Conservation (phyloP, 75 land plant genomes). For the Selaginella moellendorffii region DNA sequence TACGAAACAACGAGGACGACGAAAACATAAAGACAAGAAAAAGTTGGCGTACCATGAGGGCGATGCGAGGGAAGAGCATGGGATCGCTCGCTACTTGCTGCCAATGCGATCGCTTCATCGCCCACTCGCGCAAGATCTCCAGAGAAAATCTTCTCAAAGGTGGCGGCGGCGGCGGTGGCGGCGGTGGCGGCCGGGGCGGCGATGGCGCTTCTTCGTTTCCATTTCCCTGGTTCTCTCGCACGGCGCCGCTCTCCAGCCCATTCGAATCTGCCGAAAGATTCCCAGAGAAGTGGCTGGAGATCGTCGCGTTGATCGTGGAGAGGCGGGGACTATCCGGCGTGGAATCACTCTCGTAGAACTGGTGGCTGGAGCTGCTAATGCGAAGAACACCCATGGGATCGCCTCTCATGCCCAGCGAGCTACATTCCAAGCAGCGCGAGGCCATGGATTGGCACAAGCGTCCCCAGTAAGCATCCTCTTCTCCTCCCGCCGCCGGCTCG, state of each 20-base stretch:
- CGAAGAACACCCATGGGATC: conserved; percentile 6
- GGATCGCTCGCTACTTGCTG: not conserved
- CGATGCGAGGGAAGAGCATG: conserved; percentile 2
- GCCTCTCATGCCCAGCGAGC: conserved; percentile 10
- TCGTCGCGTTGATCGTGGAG: not conserved
- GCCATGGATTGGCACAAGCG: not conserved
- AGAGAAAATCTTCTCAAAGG: not conserved
- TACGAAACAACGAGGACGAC: not conserved
- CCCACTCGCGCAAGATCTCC: not conserved
- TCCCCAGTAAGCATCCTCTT: not conserved
- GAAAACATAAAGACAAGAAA: not conserved
- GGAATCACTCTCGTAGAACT: not conserved
- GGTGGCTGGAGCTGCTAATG: not conserved
- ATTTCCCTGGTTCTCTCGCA: not conserved
- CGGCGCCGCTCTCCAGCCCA: not conserved
- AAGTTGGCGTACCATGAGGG: conserved; percentile 8
- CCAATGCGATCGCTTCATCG: not conserved
- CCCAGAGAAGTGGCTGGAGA: too few species aligned
- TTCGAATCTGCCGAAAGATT: too few species aligned
- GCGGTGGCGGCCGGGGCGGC: not conserved
- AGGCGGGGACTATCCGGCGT: not conserved
- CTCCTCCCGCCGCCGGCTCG: too few species aligned
- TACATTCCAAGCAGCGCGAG: conserved; percentile 2
- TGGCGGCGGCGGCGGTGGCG: not conserved
- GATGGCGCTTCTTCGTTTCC: not conserved